Conservation (phyloP, 2,329 filamentous ascomycete species). For the Neoascochyta sp. region DNA sequence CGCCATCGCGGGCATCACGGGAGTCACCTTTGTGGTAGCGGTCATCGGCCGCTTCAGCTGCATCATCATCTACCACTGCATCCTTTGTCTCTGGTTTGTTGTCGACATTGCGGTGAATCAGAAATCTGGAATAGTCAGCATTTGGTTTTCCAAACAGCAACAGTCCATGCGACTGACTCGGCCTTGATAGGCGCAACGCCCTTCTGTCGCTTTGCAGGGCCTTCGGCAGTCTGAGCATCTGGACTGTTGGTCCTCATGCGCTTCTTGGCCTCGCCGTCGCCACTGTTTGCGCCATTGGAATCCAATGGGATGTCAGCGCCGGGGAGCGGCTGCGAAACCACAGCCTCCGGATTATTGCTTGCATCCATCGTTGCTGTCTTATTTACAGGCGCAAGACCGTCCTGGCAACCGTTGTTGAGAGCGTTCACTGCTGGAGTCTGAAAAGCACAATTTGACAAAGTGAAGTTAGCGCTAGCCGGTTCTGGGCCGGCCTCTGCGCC, state of each 20-base stretch:
- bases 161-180: conserved; percentile 52
- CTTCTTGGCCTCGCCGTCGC: conserved; percentile 30
- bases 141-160: no score
- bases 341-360: no score
- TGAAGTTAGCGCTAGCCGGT: conserved; percentile 2
- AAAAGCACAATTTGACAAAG: conserved; percentile 7
- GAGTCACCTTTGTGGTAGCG: conserved; percentile 41
- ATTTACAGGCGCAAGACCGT: background rate
- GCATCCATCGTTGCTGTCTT: no score
- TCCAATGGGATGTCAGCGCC: conserved; percentile 11
- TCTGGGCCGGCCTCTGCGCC: conserved; percentile 11
- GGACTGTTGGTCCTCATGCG: conserved; percentile 32
- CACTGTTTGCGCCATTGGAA: conserved; percentile 17
- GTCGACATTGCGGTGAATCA: conserved; percentile 29
- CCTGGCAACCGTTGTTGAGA: conserved; percentile 3
- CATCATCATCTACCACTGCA: conserved; percentile 51
- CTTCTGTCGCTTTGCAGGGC: conserved; percentile 33
- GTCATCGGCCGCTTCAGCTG: conserved; percentile 54
- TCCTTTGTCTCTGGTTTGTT: conserved; percentile 22
- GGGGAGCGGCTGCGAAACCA: conserved; percentile 10
- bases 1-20: conserved; percentile 39
- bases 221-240: conserved; percentile 26
- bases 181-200: conserved; percentile 69
- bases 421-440: conserved; percentile 1
- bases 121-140: conserved; percentile 23